phyloP scores from a whole-genome alignment of 805 yeast species.

The Priceomyces fermenticarens region DNA sequence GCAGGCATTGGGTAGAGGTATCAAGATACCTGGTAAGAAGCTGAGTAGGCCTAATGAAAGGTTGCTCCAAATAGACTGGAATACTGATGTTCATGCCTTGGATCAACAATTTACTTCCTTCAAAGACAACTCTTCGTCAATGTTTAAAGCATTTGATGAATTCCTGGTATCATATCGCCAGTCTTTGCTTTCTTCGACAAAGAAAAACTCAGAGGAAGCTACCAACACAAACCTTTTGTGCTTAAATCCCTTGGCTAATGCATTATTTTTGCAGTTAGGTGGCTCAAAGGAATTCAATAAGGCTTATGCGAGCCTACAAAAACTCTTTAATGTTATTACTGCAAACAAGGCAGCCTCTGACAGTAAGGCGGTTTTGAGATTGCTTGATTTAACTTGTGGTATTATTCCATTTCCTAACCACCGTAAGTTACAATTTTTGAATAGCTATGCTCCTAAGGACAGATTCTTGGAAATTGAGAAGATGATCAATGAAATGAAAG shows the following conservation, averaged over 20 bases:
- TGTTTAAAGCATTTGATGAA: constrained; percentile 36
- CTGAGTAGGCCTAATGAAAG: constrained; percentile 20
- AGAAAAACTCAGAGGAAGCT: constrained; percentile 10
- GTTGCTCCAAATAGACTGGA: constrained; percentile 25
- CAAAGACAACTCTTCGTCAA: constrained; percentile 12
- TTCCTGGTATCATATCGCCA: constrained; percentile 38
- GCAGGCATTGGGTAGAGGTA: constrained; percentile 49
- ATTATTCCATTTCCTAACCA: constrained; percentile 48
- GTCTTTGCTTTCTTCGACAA: constrained; percentile 21
- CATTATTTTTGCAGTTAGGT: constrained; percentile 53
- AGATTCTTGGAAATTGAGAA: constrained; percentile 29
- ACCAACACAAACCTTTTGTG: constrained; percentile 35
- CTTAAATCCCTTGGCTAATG: constrained; percentile 58
- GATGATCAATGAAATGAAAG: constrained; percentile 32
- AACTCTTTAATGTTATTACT: constrained; percentile 25
- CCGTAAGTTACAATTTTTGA: constrained; percentile 40
- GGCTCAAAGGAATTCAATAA: constrained; percentile 45
- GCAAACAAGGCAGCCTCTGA: constrained; percentile 17
- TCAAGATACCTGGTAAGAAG: constrained; percentile 7
- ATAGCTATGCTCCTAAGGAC: constrained; percentile 25
- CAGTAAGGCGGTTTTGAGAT: constrained; percentile 23
- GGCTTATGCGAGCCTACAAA: constrained; percentile 42
- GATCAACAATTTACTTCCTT: constrained; percentile 16
- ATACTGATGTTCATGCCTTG: constrained; percentile 14
- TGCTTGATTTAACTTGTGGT: constrained; percentile 47